Percentiles rank a stretch among this genome's conserved stretches.
Conservation (phyloP, 1,139 yeast species). For the Candida albicans region DNA sequence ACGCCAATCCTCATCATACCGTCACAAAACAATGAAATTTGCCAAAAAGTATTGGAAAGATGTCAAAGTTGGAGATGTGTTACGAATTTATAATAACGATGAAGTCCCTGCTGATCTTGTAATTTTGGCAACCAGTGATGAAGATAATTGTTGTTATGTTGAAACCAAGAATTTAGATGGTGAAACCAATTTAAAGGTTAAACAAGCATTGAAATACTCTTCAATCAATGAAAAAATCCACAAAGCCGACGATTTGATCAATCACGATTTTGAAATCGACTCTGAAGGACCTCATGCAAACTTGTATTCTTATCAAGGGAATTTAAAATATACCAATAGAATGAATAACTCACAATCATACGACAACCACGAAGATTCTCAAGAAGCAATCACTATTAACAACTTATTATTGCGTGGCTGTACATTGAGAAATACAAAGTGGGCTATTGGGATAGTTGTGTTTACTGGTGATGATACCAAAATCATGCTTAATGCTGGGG, state of each 20-base stretch:
- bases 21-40: slow-evolving; percentile 29
- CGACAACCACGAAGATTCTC: slow-evolving; percentile 14
- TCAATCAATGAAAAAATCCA: slow-evolving; percentile 29
- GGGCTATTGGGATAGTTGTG: slow-evolving; percentile 53
- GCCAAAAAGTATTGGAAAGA: slow-evolving; percentile 50
- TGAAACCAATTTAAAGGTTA: slow-evolving; percentile 59
- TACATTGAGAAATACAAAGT: slow-evolving; percentile 52
- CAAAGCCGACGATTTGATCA: slow-evolving; percentile 46
- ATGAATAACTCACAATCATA: slow-evolving; percentile 1
- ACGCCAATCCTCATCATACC: slow-evolving; percentile 6
- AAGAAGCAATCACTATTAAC: slow-evolving; percentile 50
- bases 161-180: slow-evolving; percentile 64
- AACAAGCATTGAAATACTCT: slow-evolving; percentile 48
- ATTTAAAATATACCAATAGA: slow-evolving; percentile 34
- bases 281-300: slow-evolving; percentile 60
- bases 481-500: slow-evolving; percentile 57
- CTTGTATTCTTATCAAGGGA: slow-evolving; percentile 57
- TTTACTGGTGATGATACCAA: slow-evolving; percentile 58
- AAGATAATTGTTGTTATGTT: slow-evolving; percentile 53
- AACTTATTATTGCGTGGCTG: slow-evolving; percentile 55
- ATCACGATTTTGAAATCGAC: slow-evolving; percentile 42
- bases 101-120: slow-evolving; percentile 60
- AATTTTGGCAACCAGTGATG: slow-evolving; percentile 52
- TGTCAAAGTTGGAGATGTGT: slow-evolving; percentile 54
- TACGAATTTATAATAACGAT: slow-evolving; percentile 53